These are phyloP conservation scores for Telfairia occidentalis DNA, from an alignment of 331 rosid genomes.

Conservation along the genomic window DNA sequence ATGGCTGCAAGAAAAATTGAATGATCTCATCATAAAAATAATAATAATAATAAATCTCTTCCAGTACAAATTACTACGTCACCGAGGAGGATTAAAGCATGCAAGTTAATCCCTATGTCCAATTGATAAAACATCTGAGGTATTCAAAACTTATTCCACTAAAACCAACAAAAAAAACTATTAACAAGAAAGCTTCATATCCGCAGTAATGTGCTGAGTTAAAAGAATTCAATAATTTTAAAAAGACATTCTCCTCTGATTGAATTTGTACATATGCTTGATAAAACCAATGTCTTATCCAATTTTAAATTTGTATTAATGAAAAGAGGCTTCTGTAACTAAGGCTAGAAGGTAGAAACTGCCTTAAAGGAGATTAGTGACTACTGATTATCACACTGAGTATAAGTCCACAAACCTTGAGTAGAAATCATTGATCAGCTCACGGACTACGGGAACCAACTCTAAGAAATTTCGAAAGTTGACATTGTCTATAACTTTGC, in stretches of 20 bases:
- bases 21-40: background rate
- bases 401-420: slow-evolving; percentile 50
- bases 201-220: background rate
- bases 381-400: background rate
- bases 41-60: background rate
- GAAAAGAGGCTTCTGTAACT: background rate
- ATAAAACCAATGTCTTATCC: background rate
- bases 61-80: background rate
- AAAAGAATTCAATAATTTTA: background rate
- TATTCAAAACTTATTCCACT: background rate
- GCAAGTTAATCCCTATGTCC: background rate
- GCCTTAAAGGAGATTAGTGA: background rate
- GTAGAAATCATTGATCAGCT: slow-evolving; percentile 89
- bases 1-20: slow-evolving; percentile 44
- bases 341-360: background rate
- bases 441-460: slow-evolving; percentile 92
- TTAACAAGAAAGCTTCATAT: background rate
- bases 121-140: background rate
- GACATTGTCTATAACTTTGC: slow-evolving; percentile 81
- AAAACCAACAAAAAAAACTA: background rate
- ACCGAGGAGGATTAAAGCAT: background rate
- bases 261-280: background rate
- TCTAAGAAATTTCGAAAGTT: slow-evolving; percentile 86
- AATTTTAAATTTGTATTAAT: background rate
- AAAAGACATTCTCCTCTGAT: background rate